Base-by-base conservation (phyloP, 225 moss, liverwort and hornwort genomes). In the Polytrichum commune region DNA sequence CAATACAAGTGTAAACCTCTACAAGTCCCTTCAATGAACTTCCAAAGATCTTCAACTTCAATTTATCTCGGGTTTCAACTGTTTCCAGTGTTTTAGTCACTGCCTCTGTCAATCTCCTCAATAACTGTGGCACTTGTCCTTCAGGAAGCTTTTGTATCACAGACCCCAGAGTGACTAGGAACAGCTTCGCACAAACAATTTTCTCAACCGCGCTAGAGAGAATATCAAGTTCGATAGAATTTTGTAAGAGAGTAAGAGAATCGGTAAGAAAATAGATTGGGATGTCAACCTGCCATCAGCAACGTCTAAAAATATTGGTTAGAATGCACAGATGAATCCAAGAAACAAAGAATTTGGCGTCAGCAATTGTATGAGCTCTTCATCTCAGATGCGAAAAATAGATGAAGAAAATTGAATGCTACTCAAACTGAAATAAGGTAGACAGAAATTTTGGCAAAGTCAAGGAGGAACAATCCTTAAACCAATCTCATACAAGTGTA, bases 51-150 rank as follows among this genome's bases (percentile, higher is more conserved):
- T 68, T 71, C 6, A 32, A 4, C 30, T 19, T 68, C 8, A 53
- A 71, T 24, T 63, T 29, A 67, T 73, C 67, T 63, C 73, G 75
- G 60, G 29, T 73, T 63, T 83, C 81, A 54, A 86, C 33, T 16
- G 76, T 58, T 38, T 63, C 29, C 27, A 88, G 70, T 64, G 86
- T 87, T 76, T 87, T 86, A 6, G 77, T 8, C 28, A 90, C 82
- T 75, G 91, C 93, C 72, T 60, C 81, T 80, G 76, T 81, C 73
- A 90, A 81, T 32, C 70, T 64, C 71, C 67, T 85, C 74, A 98
- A 76, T 54, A 95, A 75, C 74, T 77, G 88, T 56, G 91, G 76
- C 65, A 90, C 86, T 77, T 95, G 98, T 71, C 98, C 95, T 83
- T 98, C 98, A 16, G 98, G 95, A 62, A 93, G 77, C 64, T 81